phyloP scores from a whole-genome alignment of 768 basidiomycete species.

The Dendrothele bispora region DNA sequence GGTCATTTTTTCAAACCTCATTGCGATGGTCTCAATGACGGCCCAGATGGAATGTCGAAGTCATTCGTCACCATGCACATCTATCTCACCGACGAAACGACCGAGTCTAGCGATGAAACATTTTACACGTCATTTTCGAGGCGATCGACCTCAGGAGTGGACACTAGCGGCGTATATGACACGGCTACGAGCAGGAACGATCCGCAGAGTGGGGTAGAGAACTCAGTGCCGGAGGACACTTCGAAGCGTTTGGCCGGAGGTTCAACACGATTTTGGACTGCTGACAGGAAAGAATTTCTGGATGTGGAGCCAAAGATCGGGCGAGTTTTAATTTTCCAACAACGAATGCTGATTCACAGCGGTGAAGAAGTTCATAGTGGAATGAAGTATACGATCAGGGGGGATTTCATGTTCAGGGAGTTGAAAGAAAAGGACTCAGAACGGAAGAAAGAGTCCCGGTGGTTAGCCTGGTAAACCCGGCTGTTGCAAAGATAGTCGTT shows the following conservation, averaged over 20 bases:
- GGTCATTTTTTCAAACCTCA: slow-evolving; percentile 40
- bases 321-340: slow-evolving; percentile 41
- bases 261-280: slow-evolving; percentile 39
- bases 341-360: slow-evolving; percentile 37
- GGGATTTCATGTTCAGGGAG: slow-evolving; percentile 45
- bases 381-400: slow-evolving; percentile 39
- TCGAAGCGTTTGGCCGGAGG: slow-evolving; percentile 32
- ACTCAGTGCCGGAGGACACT: too few species aligned
- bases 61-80: slow-evolving; percentile 44
- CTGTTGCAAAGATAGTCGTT: too few species aligned
- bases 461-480: too few species aligned
- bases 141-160: too few species aligned
- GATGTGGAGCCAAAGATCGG: slow-evolving; percentile 45
- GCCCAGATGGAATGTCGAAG: slow-evolving; percentile 35
- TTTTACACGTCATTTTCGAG: too few species aligned
- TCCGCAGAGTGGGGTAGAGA: background rate
- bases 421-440: too few species aligned
- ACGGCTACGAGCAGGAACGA: too few species aligned
- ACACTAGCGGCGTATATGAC: too few species aligned
- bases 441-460: too few species aligned
- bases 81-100: slow-evolving; percentile 35
- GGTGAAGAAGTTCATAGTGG: slow-evolving; percentile 39
- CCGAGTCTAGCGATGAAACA: too few species aligned
- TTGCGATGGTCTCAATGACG: slow-evolving; percentile 35
- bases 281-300: slow-evolving; percentile 26